Base-by-base conservation (phyloP, 2,329 filamentous ascomycete species). In the Fusarium vanettenii region DNA sequence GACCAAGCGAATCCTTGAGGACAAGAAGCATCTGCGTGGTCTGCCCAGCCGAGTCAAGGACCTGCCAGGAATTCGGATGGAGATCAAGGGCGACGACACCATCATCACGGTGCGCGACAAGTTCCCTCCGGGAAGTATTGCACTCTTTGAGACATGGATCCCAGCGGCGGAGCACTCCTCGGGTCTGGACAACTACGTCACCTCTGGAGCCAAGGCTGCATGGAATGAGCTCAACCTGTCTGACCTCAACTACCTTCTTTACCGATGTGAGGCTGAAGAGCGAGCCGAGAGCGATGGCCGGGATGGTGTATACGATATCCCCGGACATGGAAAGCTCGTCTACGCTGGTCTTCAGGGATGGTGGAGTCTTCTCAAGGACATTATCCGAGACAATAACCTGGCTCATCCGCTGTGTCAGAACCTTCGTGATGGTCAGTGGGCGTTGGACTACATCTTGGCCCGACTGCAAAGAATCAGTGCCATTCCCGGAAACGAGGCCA, bases 281-380 rank as follows among this genome's bases (percentile, higher is more conserved):
- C 90, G 91, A 57, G 95, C 97, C 76, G 91, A 90, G 8, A 98
- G 93, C 73, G 89, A 89, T 61, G 94, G 95, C 5, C 89, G 90
- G 69, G 94, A 98, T 81, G 96, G 97, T n/a, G 92, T 92, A 10
- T 99, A 98, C 84, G 90, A 92, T 62, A 93, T 99, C 73, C 97
- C 97, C 2, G 92, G 92, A 1, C 87, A 95, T 80, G 96, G 95
- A 3, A 91, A 93, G 69, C 89, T 98, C 48, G 94, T 98, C 3
- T 99, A 98, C 82, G 96, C 96, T 70, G 97, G 97, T 70, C 88
- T 99, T n/a, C 97, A 99, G 82, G 97, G 97, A 41, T 99, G 97
- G 96, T 98, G 96, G 95, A 98, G 95, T 81, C 87, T 98, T 1
- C 86, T 99, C 48, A 92, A 95, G 77, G 88, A 93, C 67, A 93